Conservation (phyloP, 495 filamentous ascomycete genomes). For the Talaromyces ruber region DNA sequence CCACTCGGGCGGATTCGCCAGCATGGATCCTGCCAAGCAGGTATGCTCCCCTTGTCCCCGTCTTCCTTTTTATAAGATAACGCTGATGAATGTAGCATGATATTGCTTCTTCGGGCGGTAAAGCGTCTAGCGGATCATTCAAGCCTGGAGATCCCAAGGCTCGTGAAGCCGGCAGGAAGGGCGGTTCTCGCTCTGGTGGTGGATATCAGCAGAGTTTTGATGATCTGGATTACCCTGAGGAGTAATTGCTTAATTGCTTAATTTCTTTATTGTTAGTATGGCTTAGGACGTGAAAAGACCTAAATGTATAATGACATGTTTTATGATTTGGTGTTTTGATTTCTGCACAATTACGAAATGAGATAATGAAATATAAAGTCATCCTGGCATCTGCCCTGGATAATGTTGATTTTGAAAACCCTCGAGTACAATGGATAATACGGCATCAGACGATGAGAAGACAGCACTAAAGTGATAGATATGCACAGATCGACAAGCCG, state of each 20-base stretch:
- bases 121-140: constrained; percentile 40
- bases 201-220: not conserved
- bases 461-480: too few relatives aligned
- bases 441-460: too few relatives aligned
- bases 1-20: constrained; percentile 21
- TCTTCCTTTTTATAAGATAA: constrained; percentile 11
- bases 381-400: not conserved
- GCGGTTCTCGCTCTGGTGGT: constrained; percentile 16
- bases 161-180: constrained; percentile 37
- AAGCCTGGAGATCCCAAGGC: constrained; percentile 36
- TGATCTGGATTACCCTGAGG: not conserved
- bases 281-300: not conserved
- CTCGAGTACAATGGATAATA: too few relatives aligned
- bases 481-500: too few relatives aligned
- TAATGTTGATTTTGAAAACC: not conserved
- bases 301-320: not conserved
- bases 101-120: constrained; percentile 45
- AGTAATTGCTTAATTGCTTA: not conserved
- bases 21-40: constrained; percentile 28
- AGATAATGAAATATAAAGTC: not conserved
- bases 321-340: not conserved
- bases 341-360: not conserved
- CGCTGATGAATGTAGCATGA: constrained; percentile 19
- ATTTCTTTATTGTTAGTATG: too few relatives aligned
- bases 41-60: constrained; percentile 19